These are phyloP conservation scores for Bisporella sp. DNA, from an alignment of 2,329 filamentous ascomycete species.

Conservation along the genomic window DNA sequence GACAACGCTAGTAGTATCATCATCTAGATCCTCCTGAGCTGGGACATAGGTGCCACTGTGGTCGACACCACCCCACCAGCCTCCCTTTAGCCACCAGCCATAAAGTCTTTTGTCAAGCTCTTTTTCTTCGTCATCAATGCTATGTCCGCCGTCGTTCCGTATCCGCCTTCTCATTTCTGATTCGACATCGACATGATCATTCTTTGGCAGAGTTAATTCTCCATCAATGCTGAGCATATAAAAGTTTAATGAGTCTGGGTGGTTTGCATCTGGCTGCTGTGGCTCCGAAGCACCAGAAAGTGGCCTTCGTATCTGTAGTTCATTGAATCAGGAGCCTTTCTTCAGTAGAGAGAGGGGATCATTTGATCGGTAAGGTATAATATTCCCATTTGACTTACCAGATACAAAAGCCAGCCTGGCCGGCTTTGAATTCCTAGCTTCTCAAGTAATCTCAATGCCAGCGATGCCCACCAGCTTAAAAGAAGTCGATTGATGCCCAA, in stretches of 20 bases:
- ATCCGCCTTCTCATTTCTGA: conserved; percentile 63
- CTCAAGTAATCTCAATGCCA: conserved; percentile 36
- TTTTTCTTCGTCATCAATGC: conserved; percentile 48
- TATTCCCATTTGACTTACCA: conserved; percentile 8
- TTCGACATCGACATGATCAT: conserved; percentile 72
- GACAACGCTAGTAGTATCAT: conserved; percentile 76
- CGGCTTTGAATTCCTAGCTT: conserved; percentile 52
- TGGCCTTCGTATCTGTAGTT: conserved; percentile 13
- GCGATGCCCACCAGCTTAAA: conserved; percentile 33
- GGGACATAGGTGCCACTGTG: conserved; percentile 72
- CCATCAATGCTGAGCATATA: conserved; percentile 47
- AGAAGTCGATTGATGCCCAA: conserved; percentile 65
- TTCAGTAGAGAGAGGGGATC: no score
- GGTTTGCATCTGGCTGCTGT: conserved; percentile 12
- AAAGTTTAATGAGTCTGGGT: conserved; percentile 38
- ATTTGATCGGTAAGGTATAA: no score
- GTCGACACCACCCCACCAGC: conserved; percentile 80
- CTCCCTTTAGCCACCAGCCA: conserved; percentile 74
- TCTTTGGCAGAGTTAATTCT: conserved; percentile 46
- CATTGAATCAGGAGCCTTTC: no score
- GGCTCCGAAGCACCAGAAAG: conserved; percentile 15
- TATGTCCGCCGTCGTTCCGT: conserved; percentile 32
- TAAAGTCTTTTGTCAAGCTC: conserved; percentile 71
- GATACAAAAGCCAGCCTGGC: conserved; percentile 54
- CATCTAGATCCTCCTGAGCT: conserved; percentile 45